Percentiles rank a stretch among this genome's conserved stretches.
These are phyloP conservation scores for Jatropha curcas DNA, from an alignment of 345 rosid species.

Conservation along the genomic window DNA sequence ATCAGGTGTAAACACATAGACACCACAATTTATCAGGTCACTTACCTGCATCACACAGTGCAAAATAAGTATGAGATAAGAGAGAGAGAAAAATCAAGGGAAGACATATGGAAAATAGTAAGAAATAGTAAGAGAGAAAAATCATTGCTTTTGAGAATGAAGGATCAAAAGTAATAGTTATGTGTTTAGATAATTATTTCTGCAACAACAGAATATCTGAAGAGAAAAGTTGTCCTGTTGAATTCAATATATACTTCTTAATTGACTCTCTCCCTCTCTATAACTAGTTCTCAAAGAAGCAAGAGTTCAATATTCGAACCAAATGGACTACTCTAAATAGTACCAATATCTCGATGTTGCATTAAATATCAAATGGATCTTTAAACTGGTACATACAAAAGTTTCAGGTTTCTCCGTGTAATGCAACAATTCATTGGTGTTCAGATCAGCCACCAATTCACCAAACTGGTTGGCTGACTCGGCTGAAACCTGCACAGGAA, in stretches of 20 bases:
- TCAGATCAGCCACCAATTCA: conserved; percentile 77
- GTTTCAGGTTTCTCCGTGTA: conserved; percentile 93
- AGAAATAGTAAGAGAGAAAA: not conserved
- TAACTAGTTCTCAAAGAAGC: not conserved
- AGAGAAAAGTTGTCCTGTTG: not conserved
- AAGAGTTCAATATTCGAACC: not conserved
- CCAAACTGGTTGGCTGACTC: conserved; percentile 91
- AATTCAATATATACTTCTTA: no score
- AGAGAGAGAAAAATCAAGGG: not conserved
- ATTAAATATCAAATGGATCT: conserved; percentile 1
- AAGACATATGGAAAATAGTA: not conserved
- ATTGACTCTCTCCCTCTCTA: not conserved
- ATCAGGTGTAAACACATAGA: conserved; percentile 32
- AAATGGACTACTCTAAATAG: not conserved
- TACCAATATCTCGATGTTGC: not conserved
- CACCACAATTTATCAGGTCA: conserved; percentile 37
- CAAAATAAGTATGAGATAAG: not conserved
- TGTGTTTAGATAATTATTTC: not conserved
- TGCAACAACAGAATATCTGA: not conserved
- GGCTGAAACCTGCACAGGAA: conserved; percentile 64
- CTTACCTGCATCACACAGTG: conserved; percentile 24
- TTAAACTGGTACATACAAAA: conserved; percentile 51
- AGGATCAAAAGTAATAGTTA: not conserved
- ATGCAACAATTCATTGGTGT: conserved; percentile 75
- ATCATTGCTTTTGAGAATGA: no score